Percentiles rank a stretch among this genome's conserved stretches.
Conservation (phyloP, 2,329 filamentous ascomycete species). For the Hypoxylon sp. region DNA sequence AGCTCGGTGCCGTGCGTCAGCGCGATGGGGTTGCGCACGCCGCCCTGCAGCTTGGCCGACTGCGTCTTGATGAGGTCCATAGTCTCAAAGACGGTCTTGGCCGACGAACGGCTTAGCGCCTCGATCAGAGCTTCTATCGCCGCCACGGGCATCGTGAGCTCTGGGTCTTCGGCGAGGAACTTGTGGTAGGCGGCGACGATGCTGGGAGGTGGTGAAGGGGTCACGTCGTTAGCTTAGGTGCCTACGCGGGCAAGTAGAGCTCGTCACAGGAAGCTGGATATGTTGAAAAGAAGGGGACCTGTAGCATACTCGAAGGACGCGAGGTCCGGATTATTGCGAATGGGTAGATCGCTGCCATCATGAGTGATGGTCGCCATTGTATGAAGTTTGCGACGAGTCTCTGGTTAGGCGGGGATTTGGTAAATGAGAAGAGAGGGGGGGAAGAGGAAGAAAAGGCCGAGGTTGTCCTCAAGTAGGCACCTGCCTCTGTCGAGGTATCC, state of each 20-base stretch:
- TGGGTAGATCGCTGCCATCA: conserved; percentile 39
- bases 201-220: conserved; percentile 47
- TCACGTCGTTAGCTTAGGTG: background rate
- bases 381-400: background rate
- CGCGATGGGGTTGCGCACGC: conserved; percentile 87
- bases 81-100: conserved; percentile 92
- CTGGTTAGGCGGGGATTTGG: background rate
- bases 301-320: conserved; percentile 42
- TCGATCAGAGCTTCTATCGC: conserved; percentile 91
- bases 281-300: background rate
- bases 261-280: background rate
- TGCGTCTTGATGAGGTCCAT: conserved; percentile 83
- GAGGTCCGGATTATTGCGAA: conserved; percentile 42
- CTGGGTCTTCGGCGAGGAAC: conserved; percentile 71
- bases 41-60: conserved; percentile 77
- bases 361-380: conserved; percentile 31
- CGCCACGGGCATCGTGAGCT: conserved; percentile 94
- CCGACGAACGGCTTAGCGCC: conserved; percentile 79
- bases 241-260: conserved; percentile 3
- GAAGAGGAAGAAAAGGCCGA: background rate
- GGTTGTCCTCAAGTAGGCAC: no score
- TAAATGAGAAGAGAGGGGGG: background rate
- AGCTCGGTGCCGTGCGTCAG: conserved; percentile 93
- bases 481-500: background rate
- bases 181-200: conserved; percentile 64